A percentile compares a stretch with the other conserved stretches of the same genome.
These are phyloP conservation scores for Primulina tabacum DNA, from an alignment of 257 asterid genomes.

Conservation along the genomic window DNA sequence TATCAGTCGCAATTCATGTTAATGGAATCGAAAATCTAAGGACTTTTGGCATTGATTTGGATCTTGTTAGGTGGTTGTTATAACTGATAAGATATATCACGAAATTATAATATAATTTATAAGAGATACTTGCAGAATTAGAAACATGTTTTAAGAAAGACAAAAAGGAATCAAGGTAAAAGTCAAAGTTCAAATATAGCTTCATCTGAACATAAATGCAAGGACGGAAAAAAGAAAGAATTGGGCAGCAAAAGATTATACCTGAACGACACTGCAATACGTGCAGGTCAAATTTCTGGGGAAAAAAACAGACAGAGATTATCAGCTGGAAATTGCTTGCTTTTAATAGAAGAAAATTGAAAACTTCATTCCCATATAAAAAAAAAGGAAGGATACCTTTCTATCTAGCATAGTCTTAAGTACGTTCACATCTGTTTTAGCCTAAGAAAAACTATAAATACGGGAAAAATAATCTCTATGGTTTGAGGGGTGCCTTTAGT, in stretches of 20 bases:
- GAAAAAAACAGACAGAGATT: conserved; percentile 29
- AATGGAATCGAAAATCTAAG: conserved; percentile 6
- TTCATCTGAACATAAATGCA: conserved; percentile 14
- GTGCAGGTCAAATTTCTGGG: conserved; percentile 81
- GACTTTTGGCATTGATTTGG: not conserved
- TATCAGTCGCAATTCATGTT: conserved; percentile 15
- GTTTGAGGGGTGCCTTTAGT: conserved; percentile 16
- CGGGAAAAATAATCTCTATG: not conserved
- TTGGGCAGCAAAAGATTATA: conserved; percentile 22
- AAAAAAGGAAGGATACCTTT: not conserved
- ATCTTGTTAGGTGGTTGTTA: not conserved
- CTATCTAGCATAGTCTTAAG: conserved; percentile 11
- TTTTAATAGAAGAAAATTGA: conserved; percentile 7
- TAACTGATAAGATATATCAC: not conserved
- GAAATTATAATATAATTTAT: not conserved
- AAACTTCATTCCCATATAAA: not conserved
- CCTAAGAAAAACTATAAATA: conserved; percentile 2
- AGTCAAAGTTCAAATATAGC: conserved; percentile 17
- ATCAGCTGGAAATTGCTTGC: conserved; percentile 22
- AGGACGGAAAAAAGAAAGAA: not conserved
- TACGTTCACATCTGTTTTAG: conserved; percentile 6
- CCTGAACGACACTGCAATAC: conserved; percentile 84
- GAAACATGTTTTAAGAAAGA: not conserved
- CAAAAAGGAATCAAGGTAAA: conserved; percentile 15
- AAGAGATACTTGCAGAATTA: conserved; percentile 6